Conservation (phyloP, 345 rosid genomes). For the Crucihimalaya himalaica region DNA sequence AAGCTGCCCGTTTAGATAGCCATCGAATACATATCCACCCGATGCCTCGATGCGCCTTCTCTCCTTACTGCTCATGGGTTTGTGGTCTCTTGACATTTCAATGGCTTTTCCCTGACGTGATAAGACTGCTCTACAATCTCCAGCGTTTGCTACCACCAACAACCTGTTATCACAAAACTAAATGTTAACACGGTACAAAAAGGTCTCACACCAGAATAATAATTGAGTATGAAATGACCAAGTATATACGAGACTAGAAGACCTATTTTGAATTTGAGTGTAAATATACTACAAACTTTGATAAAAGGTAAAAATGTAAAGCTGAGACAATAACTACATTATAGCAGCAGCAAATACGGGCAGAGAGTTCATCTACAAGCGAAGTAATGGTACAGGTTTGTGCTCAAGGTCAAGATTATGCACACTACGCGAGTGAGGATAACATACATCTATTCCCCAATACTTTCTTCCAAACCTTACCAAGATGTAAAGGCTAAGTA, state of each 20-base stretch:
- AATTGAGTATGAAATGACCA: background rate
- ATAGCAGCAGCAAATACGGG: background rate
- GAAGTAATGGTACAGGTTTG: background rate
- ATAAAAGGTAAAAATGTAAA: background rate
- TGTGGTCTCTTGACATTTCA: constrained; percentile 91
- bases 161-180: constrained; percentile 47
- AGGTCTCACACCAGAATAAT: background rate
- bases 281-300: constrained; percentile 5
- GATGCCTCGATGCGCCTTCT: constrained; percentile 69
- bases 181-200: background rate
- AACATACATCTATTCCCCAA: background rate
- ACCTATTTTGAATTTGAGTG: background rate
- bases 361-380: background rate
- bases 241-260: background rate
- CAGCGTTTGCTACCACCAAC: constrained; percentile 87
- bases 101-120: constrained; percentile 78
- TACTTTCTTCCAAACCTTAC: background rate
- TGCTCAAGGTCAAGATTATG: background rate
- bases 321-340: constrained; percentile 3
- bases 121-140: constrained; percentile 87
- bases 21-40: constrained; percentile 69
- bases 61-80: constrained; percentile 67
- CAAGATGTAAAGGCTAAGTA: background rate
- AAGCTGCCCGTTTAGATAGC: constrained; percentile 78
- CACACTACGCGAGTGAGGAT: background rate